phyloP scores from a whole-genome alignment of 768 basidiomycete genomes.

The Lactarius deliciosus region DNA sequence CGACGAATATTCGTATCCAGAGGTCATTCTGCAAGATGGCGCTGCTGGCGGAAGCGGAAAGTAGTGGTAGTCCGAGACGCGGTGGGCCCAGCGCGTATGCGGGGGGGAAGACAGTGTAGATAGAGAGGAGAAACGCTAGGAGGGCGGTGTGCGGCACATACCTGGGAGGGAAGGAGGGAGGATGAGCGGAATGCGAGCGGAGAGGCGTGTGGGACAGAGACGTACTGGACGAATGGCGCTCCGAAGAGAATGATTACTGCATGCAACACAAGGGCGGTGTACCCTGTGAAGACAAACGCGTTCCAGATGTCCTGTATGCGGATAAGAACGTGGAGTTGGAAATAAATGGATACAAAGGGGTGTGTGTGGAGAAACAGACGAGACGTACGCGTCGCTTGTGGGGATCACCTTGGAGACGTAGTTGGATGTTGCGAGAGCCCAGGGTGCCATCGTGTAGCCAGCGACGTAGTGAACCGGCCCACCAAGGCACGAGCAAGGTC shows the following conservation, averaged over 20 bases:
- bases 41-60: conserved; percentile 36
- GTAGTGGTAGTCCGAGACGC: conserved; percentile 33
- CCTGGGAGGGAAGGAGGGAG: conserved; percentile 12
- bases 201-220: conserved; percentile 3
- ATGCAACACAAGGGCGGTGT: conserved; percentile 49
- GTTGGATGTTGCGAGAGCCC: conserved; percentile 46
- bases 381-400: conserved; percentile 40
- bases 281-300: conserved; percentile 55
- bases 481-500: conserved; percentile 61
- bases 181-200: not conserved
- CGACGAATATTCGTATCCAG: conserved; percentile 80
- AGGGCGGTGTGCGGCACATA: conserved; percentile 59
- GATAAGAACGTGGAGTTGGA: conserved; percentile 9
- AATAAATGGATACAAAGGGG: not conserved
- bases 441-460: conserved; percentile 54
- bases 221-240: conserved; percentile 64
- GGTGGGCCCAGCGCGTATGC: conserved; percentile 69
- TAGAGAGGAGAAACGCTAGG: conserved; percentile 64
- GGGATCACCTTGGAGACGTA: conserved; percentile 40
- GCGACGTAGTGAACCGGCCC: conserved; percentile 62
- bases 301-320: conserved; percentile 47
- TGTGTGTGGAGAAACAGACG: not conserved
- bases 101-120: conserved; percentile 65
- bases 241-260: conserved; percentile 65
- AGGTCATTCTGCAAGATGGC: conserved; percentile 57